Evolutionary conservation across 305 asterid genomes (phyloP).

Genomic region (Plantago rigida): DNA sequence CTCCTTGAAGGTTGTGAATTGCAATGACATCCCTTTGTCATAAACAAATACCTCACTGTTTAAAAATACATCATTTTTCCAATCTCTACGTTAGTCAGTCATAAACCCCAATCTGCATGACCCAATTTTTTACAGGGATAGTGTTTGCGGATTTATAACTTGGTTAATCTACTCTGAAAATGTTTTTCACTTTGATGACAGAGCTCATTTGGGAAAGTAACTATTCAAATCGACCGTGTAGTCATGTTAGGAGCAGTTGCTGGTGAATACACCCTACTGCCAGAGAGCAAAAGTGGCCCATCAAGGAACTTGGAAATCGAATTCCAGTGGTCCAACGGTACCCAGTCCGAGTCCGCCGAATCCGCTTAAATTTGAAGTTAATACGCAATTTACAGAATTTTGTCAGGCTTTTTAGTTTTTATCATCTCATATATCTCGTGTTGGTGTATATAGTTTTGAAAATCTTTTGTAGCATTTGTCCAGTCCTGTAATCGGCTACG

Average conservation of each 20-base stretch:
- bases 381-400: constrained; percentile 25
- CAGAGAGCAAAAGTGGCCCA: constrained; percentile 93
- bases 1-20: not conserved
- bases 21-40: too few species aligned
- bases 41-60: too few species aligned
- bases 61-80: not conserved
- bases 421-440: constrained; percentile 25
- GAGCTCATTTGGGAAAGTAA: constrained; percentile 94
- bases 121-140: too few species aligned
- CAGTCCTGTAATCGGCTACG: constrained; percentile 24
- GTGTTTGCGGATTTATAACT: too few species aligned
- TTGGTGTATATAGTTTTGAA: constrained; percentile 37
- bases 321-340: constrained; percentile 88
- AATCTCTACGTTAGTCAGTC: too few species aligned
- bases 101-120: too few species aligned
- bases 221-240: constrained; percentile 91
- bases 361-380: constrained; percentile 17
- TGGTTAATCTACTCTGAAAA: not conserved
- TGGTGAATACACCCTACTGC: constrained; percentile 84
- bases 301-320: constrained; percentile 90
- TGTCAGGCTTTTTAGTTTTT: constrained; percentile 23
- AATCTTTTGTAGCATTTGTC: constrained; percentile 30
- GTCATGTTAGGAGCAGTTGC: constrained; percentile 97
- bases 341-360: constrained; percentile 13
- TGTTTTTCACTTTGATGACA: constrained; percentile 27